Evolutionary conservation across 352 stramenopile species (phyloP), one percentile per base, ranked within the genome.

Genomic region (Heterotrichella gracilis): DNA sequence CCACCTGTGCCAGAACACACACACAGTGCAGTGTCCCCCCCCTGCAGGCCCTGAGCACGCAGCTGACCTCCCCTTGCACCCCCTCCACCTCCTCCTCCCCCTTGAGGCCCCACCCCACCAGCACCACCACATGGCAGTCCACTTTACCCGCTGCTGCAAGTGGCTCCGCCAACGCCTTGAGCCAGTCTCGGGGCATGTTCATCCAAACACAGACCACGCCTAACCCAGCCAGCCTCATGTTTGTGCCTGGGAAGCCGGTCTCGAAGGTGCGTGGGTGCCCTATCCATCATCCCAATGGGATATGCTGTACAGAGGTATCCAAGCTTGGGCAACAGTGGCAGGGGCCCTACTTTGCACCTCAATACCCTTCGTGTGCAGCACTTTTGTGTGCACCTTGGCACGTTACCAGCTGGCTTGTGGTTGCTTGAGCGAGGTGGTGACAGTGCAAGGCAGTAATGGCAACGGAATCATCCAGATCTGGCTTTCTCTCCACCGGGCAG

Each of bases 211-310:
- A 94, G 75, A 76, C 84, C 25, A 99, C 93, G 64, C 93, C 93
- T 0, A 99, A 99, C 79, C 91, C 93, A 63, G 83, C 90, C 76
- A 92, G 82, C 72, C 78, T 98, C 74, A 99, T 98, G 79, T 99
- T 98, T 75, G 74, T 96, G 20, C 91, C 92, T 1, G 85, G 85
- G 22, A 79, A 81, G 69, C 73, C 77, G 0, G 83, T 95, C 39
- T 79, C 96, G 64, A 81, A 91, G 68, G 82, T 63, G n/a, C 14
- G 39, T 63, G 14, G 39, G n/a, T 17, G 14, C 14, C 14, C 14
- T 14, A n/a, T 17, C 14, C n/a, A 32, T 63, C 68, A 64, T 53
- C 13, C 25, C 19, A 74, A 68, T 2, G n/a, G 42, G 2, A 70
- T 72, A 40, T 68, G 71, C 20, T 68, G 42, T n/a, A n/a, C 24